Conservation (phyloP, 2,329 filamentous ascomycete genomes). For the Alternaria longipes region DNA sequence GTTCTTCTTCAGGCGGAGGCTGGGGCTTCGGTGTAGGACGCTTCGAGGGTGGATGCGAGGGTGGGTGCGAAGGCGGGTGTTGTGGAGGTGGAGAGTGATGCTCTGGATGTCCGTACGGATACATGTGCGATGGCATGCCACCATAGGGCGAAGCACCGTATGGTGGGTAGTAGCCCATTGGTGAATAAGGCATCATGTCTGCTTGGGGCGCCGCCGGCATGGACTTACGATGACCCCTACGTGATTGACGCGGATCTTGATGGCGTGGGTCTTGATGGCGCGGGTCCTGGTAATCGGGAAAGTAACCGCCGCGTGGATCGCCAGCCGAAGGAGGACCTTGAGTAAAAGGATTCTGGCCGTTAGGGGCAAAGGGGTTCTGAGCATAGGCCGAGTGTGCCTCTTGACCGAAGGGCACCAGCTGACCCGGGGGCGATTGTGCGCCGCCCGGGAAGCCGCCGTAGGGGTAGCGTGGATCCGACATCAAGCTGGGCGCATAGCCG, state of each 20-base stretch:
- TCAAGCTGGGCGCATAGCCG: constrained; percentile 51
- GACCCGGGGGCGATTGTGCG: constrained; percentile 34
- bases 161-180: constrained; percentile 40
- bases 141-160: constrained; percentile 41
- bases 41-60: constrained; percentile 35
- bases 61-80: constrained; percentile 29
- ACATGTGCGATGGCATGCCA: constrained; percentile 39
- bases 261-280: constrained; percentile 17
- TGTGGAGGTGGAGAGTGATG: constrained; percentile 39
- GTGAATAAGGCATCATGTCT: constrained; percentile 49
- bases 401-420: constrained; percentile 47
- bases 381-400: constrained; percentile 50
- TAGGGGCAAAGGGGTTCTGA: constrained; percentile 44
- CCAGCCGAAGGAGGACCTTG: constrained; percentile 30
- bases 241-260: constrained; percentile 20
- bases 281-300: constrained; percentile 34
- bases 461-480: constrained; percentile 46
- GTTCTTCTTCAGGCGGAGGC: constrained; percentile 33
- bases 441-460: constrained; percentile 40
- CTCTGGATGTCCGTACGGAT: constrained; percentile 33
- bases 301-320: constrained; percentile 48
- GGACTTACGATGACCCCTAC: constrained; percentile 45
- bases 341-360: constrained; percentile 38
- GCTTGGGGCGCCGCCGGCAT: constrained; percentile 41
- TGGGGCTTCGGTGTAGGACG: constrained; percentile 41